Base-by-base conservation (phyloP, 1,284 basidiomycete species). In the Xanthoconium separans region DNA sequence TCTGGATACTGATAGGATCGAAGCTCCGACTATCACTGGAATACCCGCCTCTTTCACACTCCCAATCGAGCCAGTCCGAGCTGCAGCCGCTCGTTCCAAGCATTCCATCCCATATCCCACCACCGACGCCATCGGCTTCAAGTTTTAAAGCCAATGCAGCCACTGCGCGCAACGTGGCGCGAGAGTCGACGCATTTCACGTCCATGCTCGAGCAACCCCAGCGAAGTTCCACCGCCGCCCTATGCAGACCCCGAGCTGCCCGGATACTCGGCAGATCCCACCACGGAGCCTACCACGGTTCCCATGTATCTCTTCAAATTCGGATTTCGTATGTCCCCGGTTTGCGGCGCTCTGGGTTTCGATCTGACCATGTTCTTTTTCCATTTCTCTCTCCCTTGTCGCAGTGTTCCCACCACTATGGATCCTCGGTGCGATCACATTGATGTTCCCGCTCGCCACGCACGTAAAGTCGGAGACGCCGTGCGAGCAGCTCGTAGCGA, bases 391-490 rank as follows among this genome's bases (percentile, higher is more conserved):
- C 9, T 31, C 18, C 16, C 10, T 27, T 31, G 10, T 58, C 29
- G 4, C 44, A 81, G 78, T 80, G 40, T 80, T 80, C 61, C 76
- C 76, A 9, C 76, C 73, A 34, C 75, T 79, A 51, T 81, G 79
- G 79, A 58, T 79, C 24, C 65, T 80, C n/a, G 78, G 79, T 30
- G 68, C 73, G 4, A 60, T 75, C 56, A 75, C 80, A 45, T 69
- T 79, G 6, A 50, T 75, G 29, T 76, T 70, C 6, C 76, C 77
- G 10, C 65, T 78, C 22, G 65, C 67, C 41, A 65, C 68, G 77
- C 82, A 59, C 74, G 72, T 61, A 61, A 81, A 78, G 71, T 79
- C 62, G 58, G 71, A 54, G 71, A 67, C 51, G 62, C 75, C 63
- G 76, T 80, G 59, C 70, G 70, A 48, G 75, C 79, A 64, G 66